phyloP scores from a whole-genome alignment of 108 stramenopile species.

The Epithemia pelagica region DNA sequence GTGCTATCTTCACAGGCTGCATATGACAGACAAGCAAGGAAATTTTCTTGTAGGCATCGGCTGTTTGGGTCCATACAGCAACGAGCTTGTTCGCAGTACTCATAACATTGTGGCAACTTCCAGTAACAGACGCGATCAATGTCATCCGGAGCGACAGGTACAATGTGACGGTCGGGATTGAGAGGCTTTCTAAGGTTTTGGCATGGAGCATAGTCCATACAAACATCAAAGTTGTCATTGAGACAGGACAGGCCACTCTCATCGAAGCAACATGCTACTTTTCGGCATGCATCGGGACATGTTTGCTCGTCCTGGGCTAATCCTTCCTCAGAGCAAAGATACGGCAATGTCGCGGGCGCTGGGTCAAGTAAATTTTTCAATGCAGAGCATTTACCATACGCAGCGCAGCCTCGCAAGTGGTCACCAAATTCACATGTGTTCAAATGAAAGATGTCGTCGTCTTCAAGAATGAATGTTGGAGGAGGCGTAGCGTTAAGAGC shows the following conservation, averaged over 20 bases:
- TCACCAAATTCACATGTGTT: slow-evolving; percentile 5
- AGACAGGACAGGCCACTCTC: slow-evolving; percentile 3
- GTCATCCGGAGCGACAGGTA: slow-evolving; percentile 5
- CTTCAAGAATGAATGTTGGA: not conserved
- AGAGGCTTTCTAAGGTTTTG: slow-evolving; percentile 6
- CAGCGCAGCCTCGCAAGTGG: slow-evolving; percentile 6
- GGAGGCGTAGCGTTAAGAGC: not conserved
- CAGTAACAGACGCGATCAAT: slow-evolving; percentile 4
- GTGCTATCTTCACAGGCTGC: slow-evolving; percentile 6
- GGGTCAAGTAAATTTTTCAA: not conserved
- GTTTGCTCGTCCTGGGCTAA: not conserved
- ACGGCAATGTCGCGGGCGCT: slow-evolving; percentile 1
- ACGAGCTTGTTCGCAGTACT: not conserved
- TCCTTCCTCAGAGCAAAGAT: not conserved
- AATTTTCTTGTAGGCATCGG: slow-evolving; percentile 1
- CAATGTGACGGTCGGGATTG: too few species aligned
- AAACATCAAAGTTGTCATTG: slow-evolving; percentile 7
- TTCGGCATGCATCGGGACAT: slow-evolving; percentile 1
- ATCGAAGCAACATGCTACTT: slow-evolving; percentile 6
- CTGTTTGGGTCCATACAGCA: slow-evolving; percentile 7
- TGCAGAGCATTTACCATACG: slow-evolving; percentile 9
- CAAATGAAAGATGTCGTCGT: not conserved
- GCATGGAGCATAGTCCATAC: slow-evolving; percentile 17
- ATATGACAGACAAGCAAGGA: slow-evolving; percentile 12
- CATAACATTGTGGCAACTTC: not conserved